Conservation (phyloP, 768 basidiomycete genomes). For the Leccinum truebloodii region DNA sequence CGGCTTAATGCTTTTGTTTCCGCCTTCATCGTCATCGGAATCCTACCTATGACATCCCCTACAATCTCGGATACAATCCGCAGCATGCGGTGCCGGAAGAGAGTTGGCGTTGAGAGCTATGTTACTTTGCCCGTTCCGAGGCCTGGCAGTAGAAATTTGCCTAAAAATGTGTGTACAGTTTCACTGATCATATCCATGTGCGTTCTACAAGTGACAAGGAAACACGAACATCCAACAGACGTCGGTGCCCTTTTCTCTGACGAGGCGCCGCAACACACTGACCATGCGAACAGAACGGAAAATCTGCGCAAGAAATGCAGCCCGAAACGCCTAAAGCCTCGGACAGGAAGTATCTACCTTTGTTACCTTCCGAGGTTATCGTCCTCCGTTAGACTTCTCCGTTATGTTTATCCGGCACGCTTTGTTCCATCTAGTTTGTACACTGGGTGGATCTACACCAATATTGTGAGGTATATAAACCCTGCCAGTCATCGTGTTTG, state of each 20-base stretch:
- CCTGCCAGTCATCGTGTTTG: background rate
- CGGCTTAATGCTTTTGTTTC: background rate
- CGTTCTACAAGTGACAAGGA: background rate
- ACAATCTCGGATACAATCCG: background rate
- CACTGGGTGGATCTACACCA: background rate
- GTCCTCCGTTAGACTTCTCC: background rate
- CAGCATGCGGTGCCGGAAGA: background rate
- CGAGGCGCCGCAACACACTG: background rate
- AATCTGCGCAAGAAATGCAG: background rate
- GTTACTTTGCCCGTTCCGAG: background rate
- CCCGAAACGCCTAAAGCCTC: background rate
- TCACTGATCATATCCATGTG: background rate
- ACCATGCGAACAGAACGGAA: background rate
- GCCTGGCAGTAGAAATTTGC: background rate
- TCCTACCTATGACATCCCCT: background rate
- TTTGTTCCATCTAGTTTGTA: background rate
- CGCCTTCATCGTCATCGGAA: background rate
- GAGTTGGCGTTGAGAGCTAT: background rate
- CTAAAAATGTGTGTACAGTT: background rate
- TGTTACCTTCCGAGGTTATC: background rate
- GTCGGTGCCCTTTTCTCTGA: background rate
- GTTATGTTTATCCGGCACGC: background rate
- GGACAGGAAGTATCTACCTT: background rate
- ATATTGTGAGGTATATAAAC: background rate
- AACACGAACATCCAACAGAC: background rate